Evolutionary conservation across 805 yeast species (phyloP).

Genomic region (Metschnikowia kofuensis): DNA sequence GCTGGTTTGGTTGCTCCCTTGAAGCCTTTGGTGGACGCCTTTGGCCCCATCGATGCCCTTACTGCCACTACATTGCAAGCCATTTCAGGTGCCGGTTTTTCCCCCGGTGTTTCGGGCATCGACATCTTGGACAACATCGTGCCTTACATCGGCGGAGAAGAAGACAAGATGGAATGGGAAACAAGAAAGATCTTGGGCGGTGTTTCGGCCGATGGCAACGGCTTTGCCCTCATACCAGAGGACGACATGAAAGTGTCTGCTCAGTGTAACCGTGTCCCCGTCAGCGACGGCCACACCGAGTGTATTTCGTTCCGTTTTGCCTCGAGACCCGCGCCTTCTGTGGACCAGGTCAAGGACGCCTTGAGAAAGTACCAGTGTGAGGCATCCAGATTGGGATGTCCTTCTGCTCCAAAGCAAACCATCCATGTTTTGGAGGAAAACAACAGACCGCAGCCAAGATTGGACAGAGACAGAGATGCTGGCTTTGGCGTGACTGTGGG

Average conservation of each 20-base stretch:
- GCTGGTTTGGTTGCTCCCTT: constrained; percentile 97
- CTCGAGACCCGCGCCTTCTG: constrained; percentile 77
- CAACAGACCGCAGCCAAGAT: constrained; percentile 96
- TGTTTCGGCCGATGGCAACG: constrained; percentile 48
- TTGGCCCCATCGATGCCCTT: constrained; percentile 86
- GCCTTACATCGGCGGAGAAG: constrained; percentile 95
- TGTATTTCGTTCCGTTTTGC: constrained; percentile 85
- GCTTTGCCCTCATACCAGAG: constrained; percentile 56
- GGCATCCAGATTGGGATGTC: constrained; percentile 74
- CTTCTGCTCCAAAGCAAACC: constrained; percentile 89
- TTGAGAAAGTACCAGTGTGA: constrained; percentile 78
- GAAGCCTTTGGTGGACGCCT: constrained; percentile 84
- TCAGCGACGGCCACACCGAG: constrained; percentile 96
- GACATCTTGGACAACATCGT: constrained; percentile 92
- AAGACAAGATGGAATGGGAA: constrained; percentile 98
- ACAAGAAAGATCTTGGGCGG: constrained; percentile 89
- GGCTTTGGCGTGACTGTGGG: constrained; percentile 97
- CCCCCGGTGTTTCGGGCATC: constrained; percentile 96
- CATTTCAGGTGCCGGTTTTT: constrained; percentile 96
- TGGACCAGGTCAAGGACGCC: constrained; percentile 72
- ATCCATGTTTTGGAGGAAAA: constrained; percentile 87
- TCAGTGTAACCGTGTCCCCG: constrained; percentile 95
- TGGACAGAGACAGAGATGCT: constrained; percentile 91
- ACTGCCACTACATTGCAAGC: constrained; percentile 95
- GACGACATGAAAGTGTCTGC: constrained; percentile 86